These are phyloP conservation scores for Crotalaria pallida DNA, from an alignment of 306 rosid species.

Conservation along the genomic window DNA sequence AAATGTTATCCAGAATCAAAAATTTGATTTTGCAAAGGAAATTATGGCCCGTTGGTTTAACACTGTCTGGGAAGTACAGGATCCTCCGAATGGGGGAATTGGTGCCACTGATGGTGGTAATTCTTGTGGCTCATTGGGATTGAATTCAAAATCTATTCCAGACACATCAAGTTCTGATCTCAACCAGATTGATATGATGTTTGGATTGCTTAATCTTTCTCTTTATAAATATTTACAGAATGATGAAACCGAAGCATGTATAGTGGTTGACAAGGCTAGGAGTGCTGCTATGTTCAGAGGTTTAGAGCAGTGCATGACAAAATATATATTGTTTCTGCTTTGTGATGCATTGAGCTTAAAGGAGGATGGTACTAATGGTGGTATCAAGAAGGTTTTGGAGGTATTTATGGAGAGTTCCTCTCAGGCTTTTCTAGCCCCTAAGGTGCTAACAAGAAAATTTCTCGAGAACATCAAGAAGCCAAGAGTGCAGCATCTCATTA, in stretches of 20 bases:
- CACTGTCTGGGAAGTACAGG: conserved; percentile 44
- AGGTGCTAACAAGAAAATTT: conserved; percentile 63
- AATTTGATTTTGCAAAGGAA: conserved; percentile 52
- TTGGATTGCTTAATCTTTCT: conserved; percentile 78
- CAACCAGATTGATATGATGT: conserved; percentile 55
- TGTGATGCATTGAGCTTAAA: conserved; percentile 43
- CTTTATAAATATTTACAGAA: conserved; percentile 47
- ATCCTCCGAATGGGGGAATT: conserved; percentile 23
- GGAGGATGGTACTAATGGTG: conserved; percentile 38
- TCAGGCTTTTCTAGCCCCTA: conserved; percentile 30
- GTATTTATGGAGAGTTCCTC: conserved; percentile 39
- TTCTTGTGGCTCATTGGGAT: conserved; percentile 34
- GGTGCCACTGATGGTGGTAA: conserved; percentile 21
- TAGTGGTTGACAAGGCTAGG: conserved; percentile 60
- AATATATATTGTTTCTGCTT: conserved; percentile 60
- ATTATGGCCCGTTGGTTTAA: conserved; percentile 68
- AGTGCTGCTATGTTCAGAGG: conserved; percentile 42
- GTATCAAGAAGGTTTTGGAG: conserved; percentile 58
- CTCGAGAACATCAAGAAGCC: conserved; percentile 58
- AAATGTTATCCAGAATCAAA: conserved; percentile 48
- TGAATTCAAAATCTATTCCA: conserved; percentile 30
- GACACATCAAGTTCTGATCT: conserved; percentile 25
- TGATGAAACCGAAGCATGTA: conserved; percentile 52
- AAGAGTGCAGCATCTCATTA: conserved; percentile 61
- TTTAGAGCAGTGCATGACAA: conserved; percentile 53